Evolutionary conservation across 1,139 yeast species (phyloP).

Genomic region (Blastobotrys proliferans): DNA sequence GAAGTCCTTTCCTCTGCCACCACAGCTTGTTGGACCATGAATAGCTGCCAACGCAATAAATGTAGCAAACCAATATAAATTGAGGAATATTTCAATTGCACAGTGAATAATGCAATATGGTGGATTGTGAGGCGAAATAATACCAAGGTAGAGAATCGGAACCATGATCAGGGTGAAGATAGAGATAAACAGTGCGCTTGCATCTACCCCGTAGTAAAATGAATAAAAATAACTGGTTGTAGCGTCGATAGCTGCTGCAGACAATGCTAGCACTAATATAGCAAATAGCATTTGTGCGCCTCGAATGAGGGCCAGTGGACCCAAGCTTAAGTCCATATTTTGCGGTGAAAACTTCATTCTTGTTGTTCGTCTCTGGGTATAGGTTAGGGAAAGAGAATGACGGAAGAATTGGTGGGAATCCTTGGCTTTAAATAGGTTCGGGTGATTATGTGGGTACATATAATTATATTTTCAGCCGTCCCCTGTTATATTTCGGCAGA

Average conservation of each 20-base stretch:
- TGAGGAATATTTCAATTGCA: background rate
- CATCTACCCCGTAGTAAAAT: constrained; percentile 8
- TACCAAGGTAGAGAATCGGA: constrained; percentile 1
- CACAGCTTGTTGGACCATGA: constrained; percentile 4
- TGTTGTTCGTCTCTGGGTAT: no score
- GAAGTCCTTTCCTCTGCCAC: background rate
- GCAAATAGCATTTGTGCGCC: constrained; percentile 1
- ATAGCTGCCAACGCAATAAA: constrained; percentile 9
- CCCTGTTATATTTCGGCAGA: no score
- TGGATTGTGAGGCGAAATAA: background rate
- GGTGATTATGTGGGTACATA: no score
- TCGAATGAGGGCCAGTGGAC: constrained; percentile 2
- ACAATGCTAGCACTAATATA: constrained; percentile 2
- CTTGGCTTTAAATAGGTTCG: no score
- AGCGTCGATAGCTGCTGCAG: constrained; percentile 9
- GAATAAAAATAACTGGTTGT: background rate
- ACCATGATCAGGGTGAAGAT: constrained; percentile 4
- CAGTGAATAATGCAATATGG: background rate
- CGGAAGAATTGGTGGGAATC: no score
- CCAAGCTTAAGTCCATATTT: no score
- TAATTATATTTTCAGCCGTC: no score
- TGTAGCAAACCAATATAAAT: constrained; percentile 5
- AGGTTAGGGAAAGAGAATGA: no score
- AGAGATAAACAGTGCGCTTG: constrained; percentile 2
- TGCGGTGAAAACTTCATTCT: no score